Conservation (phyloP, 106 monocot genomes). For the Posidonia australis region DNA sequence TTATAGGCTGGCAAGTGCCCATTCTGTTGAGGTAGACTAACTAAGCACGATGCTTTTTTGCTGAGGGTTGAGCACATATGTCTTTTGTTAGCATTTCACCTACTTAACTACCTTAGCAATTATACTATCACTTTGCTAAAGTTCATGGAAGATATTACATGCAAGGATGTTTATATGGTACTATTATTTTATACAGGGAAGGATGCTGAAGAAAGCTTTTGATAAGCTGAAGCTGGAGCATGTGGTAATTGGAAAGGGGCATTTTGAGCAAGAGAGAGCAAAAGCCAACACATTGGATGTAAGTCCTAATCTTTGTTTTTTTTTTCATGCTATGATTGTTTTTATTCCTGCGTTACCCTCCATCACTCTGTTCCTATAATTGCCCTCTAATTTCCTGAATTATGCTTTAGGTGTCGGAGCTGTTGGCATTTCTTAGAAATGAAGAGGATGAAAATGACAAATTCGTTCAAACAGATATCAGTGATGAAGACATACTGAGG, state of each 20-base stretch:
- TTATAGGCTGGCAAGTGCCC: conserved; percentile 73
- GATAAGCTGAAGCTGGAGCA: conserved; percentile 85
- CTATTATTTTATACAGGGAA: conserved; percentile 32
- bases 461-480: conserved; percentile 62
- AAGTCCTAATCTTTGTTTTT: background rate
- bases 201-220: conserved; percentile 84
- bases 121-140: too few species aligned
- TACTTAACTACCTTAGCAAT: too few species aligned
- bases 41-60: background rate
- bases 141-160: too few species aligned
- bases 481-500: conserved; percentile 52
- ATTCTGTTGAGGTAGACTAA: conserved; percentile 74
- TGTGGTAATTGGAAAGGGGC: conserved; percentile 87
- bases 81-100: too few species aligned
- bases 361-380: background rate
- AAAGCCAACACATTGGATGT: conserved; percentile 65
- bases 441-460: conserved; percentile 73
- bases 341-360: background rate
- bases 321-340: background rate
- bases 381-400: background rate
- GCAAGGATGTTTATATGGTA: background rate
- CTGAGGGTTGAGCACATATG: too few species aligned
- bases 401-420: conserved; percentile 51
- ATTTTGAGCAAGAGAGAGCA: conserved; percentile 72
- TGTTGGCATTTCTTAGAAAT: conserved; percentile 65